phyloP scores from a whole-genome alignment of 1,284 basidiomycete genomes.

The Crucibulum parvulum region DNA sequence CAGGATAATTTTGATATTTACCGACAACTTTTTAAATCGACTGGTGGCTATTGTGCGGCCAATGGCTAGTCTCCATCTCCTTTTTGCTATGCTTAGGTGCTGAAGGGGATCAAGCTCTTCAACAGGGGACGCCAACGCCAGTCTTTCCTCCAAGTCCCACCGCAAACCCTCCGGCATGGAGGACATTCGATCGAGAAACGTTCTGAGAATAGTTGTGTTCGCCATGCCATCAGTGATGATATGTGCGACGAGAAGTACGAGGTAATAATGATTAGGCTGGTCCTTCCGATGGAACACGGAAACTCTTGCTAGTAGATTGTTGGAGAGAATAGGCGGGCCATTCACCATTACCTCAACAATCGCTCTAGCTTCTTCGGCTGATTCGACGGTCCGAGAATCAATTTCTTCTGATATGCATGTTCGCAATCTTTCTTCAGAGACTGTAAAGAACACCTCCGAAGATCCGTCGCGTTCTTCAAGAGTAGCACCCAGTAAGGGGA shows the following conservation, averaged over 20 bases:
- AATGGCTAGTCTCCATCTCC: slow-evolving; percentile 56
- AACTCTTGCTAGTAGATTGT: slow-evolving; percentile 43
- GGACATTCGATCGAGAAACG: slow-evolving; percentile 52
- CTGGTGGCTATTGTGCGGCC: slow-evolving; percentile 44
- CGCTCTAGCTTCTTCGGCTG: slow-evolving; percentile 34
- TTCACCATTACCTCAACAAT: slow-evolving; percentile 38
- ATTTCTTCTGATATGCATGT: slow-evolving; percentile 42
- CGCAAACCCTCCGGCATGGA: slow-evolving; percentile 9
- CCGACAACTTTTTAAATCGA: slow-evolving; percentile 39
- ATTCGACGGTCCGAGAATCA: slow-evolving; percentile 30
- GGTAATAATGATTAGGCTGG: slow-evolving; percentile 38
- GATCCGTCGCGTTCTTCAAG: slow-evolving; percentile 35
- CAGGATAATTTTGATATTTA: slow-evolving; percentile 18
- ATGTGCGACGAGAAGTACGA: slow-evolving; percentile 52
- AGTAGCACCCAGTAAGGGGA: slow-evolving; percentile 52
- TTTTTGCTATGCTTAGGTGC: slow-evolving; percentile 38
- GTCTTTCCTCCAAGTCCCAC: slow-evolving; percentile 41
- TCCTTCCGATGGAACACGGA: slow-evolving; percentile 43
- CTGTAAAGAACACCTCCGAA: slow-evolving; percentile 40
- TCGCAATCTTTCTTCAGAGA: slow-evolving; percentile 39
- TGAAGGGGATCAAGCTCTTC: slow-evolving; percentile 42
- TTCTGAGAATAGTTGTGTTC: slow-evolving; percentile 46
- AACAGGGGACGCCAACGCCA: slow-evolving; percentile 46
- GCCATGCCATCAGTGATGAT: slow-evolving; percentile 56
- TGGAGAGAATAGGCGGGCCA: slow-evolving; percentile 40